Percentiles rank a stretch among this genome's conserved stretches.
These are phyloP conservation scores for Psilocybe mexicana DNA, from an alignment of 1,284 basidiomycete genomes.

Conservation along the genomic window DNA sequence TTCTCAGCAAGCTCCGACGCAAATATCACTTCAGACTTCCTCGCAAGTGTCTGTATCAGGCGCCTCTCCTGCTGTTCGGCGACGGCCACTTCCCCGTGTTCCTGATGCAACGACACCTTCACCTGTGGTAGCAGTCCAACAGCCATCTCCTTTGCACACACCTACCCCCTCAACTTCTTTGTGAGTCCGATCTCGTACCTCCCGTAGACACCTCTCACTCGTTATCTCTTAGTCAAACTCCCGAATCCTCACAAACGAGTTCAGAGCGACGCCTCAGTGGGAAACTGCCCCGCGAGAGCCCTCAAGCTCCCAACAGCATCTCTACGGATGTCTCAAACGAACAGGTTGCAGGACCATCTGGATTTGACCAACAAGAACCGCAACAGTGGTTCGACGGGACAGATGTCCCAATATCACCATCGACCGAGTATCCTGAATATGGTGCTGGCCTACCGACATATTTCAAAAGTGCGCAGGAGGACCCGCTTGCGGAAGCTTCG, in stretches of 20 bases:
- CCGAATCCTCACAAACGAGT: slow-evolving; percentile 1
- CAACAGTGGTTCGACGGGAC: slow-evolving; percentile 9
- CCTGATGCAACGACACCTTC: slow-evolving; percentile 11
- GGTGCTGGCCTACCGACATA: slow-evolving; percentile 20
- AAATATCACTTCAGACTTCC: neutral
- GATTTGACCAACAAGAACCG: neutral
- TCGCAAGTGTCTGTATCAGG: slow-evolving; percentile 4
- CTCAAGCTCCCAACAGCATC: slow-evolving; percentile 1
- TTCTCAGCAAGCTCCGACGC: slow-evolving; percentile 2
- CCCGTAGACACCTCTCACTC: neutral
- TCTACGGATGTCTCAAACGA: slow-evolving; percentile 1
- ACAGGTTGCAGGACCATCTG: slow-evolving; percentile 17
- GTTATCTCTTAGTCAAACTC: slow-evolving; percentile 1
- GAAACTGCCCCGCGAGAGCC: slow-evolving; percentile 16
- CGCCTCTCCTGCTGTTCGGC: slow-evolving; percentile 6
- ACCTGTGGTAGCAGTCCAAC: neutral
- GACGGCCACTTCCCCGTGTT: slow-evolving; percentile 19
- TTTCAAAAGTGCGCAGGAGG: slow-evolving; percentile 17
- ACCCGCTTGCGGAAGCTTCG: slow-evolving; percentile 22
- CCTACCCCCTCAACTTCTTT: slow-evolving; percentile 9
- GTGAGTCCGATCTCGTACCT: slow-evolving; percentile 8
- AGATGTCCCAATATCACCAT: slow-evolving; percentile 20
- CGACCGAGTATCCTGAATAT: slow-evolving; percentile 23
- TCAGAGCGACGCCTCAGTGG: slow-evolving; percentile 11
- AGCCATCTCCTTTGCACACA: slow-evolving; percentile 3